Conservation (phyloP, 805 yeast genomes). For the Saturnispora galanensis region DNA sequence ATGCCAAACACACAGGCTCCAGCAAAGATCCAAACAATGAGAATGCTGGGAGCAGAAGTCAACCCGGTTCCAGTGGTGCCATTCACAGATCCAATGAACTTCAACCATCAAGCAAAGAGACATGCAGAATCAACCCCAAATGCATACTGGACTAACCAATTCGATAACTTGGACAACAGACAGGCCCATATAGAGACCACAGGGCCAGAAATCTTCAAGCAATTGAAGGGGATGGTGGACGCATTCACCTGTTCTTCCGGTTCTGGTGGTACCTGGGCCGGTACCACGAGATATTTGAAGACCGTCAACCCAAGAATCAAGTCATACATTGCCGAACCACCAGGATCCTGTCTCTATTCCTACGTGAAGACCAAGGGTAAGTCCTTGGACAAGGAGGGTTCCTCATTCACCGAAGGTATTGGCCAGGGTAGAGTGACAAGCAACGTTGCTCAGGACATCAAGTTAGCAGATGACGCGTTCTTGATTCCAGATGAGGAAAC, state of each 20-base stretch:
- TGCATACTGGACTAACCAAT: constrained; percentile 94
- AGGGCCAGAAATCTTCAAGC: constrained; percentile 90
- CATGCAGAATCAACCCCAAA: constrained; percentile 69
- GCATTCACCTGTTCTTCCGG: constrained; percentile 91
- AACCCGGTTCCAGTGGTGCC: constrained; percentile 87
- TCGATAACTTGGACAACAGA: constrained; percentile 79
- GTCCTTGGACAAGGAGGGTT: constrained; percentile 61
- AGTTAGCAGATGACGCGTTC: constrained; percentile 69
- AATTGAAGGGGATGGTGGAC: constrained; percentile 68
- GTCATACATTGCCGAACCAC: constrained; percentile 81
- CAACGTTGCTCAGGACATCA: constrained; percentile 66
- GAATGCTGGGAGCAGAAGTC: constrained; percentile 76
- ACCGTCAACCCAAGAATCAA: constrained; percentile 52
- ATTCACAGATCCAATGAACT: constrained; percentile 70
- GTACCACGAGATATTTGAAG: constrained; percentile 70
- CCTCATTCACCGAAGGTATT: constrained; percentile 90
- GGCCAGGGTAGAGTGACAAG: constrained; percentile 92
- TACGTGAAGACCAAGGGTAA: constrained; percentile 65
- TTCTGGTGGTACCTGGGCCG: constrained; percentile 90
- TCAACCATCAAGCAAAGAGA: constrained; percentile 78
- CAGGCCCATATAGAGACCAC: constrained; percentile 86
- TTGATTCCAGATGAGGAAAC: constrained; percentile 71
- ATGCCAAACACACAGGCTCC: constrained; percentile 90
- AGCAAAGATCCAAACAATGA: constrained; percentile 64
- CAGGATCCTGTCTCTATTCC: constrained; percentile 79